Evolutionary conservation across 83 land plant species (phyloP).

Genomic region (Picea abies): DNA sequence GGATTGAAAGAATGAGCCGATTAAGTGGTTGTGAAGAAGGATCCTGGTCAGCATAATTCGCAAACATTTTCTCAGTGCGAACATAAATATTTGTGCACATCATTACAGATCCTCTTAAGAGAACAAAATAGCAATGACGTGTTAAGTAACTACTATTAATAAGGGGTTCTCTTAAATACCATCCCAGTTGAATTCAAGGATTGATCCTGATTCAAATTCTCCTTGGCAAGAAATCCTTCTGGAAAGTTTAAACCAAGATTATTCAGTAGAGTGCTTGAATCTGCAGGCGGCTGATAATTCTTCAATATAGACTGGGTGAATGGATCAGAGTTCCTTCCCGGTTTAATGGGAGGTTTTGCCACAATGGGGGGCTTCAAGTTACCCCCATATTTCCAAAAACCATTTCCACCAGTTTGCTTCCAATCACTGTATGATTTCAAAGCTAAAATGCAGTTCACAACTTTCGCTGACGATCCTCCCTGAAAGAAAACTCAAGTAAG

Average conservation of each 20-base stretch:
- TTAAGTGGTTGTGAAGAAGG: constrained; percentile 49
- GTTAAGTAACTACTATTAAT: not conserved
- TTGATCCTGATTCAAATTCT: not conserved
- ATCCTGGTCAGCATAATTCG: constrained; percentile 25
- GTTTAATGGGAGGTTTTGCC: constrained; percentile 31
- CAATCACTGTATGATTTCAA: constrained; percentile 82
- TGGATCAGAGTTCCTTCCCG: constrained; percentile 55
- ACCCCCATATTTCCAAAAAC: constrained; percentile 77
- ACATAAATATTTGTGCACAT: not conserved
- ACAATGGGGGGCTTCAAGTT: constrained; percentile 34
- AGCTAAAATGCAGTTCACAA: constrained; percentile 85
- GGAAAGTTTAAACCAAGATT: constrained; percentile 26
- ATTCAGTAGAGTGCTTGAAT: constrained; percentile 34
- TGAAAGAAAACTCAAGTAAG: constrained; percentile 24
- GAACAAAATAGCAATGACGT: not conserved
- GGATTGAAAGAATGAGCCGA: constrained; percentile 53
- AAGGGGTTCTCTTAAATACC: constrained; percentile 19
- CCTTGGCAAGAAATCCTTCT: constrained; percentile 3
- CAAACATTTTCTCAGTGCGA: not conserved
- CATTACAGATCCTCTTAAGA: not conserved
- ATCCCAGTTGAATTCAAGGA: constrained; percentile 14
- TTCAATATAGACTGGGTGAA: constrained; percentile 38
- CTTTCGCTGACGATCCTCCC: constrained; percentile 74
- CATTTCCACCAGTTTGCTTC: constrained; percentile 67
- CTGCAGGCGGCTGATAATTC: constrained; percentile 3